Conservation (phyloP, 179 eudicot genomes). For the Sideroxylon spinosum region DNA sequence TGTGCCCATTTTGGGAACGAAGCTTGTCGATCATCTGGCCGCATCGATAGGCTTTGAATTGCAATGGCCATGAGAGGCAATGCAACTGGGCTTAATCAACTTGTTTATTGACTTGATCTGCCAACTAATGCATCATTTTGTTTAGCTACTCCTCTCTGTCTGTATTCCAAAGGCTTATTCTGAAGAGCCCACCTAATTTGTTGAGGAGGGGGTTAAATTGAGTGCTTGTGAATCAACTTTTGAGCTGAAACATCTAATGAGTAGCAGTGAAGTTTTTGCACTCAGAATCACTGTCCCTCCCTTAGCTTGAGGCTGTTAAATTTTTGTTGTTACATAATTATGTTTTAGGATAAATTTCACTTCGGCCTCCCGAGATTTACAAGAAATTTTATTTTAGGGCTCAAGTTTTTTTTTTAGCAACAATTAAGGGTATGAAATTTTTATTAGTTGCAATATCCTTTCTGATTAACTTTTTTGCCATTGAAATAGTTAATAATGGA, state of each 20-base stretch:
- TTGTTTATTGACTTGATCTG: background rate
- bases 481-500: no score
- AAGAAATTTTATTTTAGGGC: no score
- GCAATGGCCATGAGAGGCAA: background rate
- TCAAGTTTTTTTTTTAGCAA: no score
- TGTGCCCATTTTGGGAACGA: conserved; percentile 49
- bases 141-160: background rate
- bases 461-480: no score
- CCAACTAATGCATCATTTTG: background rate
- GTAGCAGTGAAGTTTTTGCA: background rate
- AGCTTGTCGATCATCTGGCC: conserved; percentile 75
- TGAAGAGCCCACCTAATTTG: background rate
- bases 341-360: background rate
- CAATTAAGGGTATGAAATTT: no score
- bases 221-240: background rate
- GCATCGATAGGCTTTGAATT: conserved; percentile 55
- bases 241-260: background rate
- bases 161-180: background rate
- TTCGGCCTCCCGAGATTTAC: no score
- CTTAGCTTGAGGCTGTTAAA: background rate
- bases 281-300: background rate
- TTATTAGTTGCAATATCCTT: no score
- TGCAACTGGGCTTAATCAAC: conserved; percentile 14
- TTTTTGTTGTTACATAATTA: no score
- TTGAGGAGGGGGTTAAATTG: background rate